Base-by-base conservation (phyloP, 1,139 yeast species). In the Saccharomyces hybrid region DNA sequence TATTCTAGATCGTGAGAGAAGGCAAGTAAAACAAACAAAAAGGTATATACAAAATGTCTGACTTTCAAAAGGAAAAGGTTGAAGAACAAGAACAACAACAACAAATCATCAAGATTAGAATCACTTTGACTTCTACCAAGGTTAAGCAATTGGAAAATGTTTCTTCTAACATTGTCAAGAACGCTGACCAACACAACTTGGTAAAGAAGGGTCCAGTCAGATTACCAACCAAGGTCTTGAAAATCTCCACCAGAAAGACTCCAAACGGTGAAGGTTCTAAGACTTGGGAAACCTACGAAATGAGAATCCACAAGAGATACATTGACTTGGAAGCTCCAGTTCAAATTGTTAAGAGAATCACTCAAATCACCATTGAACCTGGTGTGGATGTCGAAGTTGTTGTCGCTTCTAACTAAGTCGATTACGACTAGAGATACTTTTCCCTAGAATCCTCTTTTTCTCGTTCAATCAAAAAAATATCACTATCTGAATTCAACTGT, bases 241-340 rank as follows among this genome's bases (percentile, higher is more conserved):
- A 88, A 81, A 84, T 95, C 82, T 84, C 96, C 82, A 93, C 99
- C 88, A 91, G 99, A 88, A 95, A 95, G 90, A 86, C 99, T 75
- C 99, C 99, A 74, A 95, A 95, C 79, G 99, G 99, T 91, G 98
- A 95, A 84, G 99, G 99, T 91, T 93, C 99, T 73, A 93, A 95
- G 91, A 95, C 99, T 73, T 95, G 97, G 97, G 99, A 95, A 78
- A 81, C 95, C 73, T 95, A 85, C 79, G 99, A 95, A 84, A 88
- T 95, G 96, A 90, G 98, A 86, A 90, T 95, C 83, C 99, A 95
- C 97, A 95, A 95, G 95, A 91, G 99, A 82, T 86, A 89, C 78
- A 89, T 93, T 74, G 97, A 93, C 83, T 84, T 95, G 78, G 95
- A 88, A 81, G 96, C 98, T 69, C 97, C 97, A 77, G 89, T 96